These are phyloP conservation scores for Aleurites moluccanus DNA, from an alignment of 441 rosid genomes.

Conservation along the genomic window DNA sequence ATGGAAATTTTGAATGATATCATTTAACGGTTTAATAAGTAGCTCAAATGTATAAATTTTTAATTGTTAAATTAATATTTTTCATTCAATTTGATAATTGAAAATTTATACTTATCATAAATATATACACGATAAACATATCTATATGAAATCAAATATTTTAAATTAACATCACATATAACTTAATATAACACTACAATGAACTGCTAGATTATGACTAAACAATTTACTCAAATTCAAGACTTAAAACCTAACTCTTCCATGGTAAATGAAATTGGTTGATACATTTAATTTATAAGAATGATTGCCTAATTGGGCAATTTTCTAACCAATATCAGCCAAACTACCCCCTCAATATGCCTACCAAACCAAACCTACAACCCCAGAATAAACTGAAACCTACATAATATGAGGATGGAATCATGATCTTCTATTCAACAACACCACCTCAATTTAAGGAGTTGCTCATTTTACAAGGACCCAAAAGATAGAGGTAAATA, in stretches of 20 bases:
- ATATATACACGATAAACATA: too few relatives aligned
- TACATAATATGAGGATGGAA: neutral
- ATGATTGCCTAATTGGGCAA: neutral
- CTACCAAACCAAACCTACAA: conserved; percentile 13
- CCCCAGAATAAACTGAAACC: neutral
- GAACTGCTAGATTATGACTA: neutral
- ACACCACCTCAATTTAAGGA: neutral
- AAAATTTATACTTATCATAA: too few relatives aligned
- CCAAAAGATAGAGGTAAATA: too few relatives aligned
- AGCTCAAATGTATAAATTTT: too few relatives aligned
- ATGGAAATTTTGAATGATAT: too few relatives aligned
- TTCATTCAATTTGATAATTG: too few relatives aligned
- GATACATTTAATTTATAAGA: conserved; percentile 1
- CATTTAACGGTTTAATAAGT: too few relatives aligned
- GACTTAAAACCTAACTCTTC: neutral
- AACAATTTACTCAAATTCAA: neutral
- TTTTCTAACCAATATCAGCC: neutral
- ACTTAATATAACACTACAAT: too few relatives aligned
- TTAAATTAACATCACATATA: too few relatives aligned
- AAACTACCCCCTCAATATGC: neutral
- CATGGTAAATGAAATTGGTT: neutral
- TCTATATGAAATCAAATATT: too few relatives aligned
- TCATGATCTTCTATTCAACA: neutral
- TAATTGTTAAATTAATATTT: too few relatives aligned
- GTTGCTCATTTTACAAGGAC: neutral